phyloP scores from a whole-genome alignment of 2,329 filamentous ascomycete species.

The Aspergillus ruber region DNA sequence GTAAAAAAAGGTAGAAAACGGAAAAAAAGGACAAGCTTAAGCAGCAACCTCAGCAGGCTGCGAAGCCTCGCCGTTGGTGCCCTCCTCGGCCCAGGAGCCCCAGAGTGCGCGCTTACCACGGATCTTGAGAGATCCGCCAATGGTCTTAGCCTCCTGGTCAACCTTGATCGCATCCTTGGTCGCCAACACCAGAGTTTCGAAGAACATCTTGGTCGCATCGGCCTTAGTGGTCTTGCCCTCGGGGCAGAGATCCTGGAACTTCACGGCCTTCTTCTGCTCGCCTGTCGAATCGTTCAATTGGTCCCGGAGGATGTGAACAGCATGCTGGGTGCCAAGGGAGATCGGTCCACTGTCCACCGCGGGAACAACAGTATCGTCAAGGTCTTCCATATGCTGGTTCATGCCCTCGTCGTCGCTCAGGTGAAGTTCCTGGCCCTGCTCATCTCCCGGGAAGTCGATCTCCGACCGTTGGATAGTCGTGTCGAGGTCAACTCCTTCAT shows the following conservation, averaged over 20 bases:
- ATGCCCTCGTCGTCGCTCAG: constrained; percentile 44
- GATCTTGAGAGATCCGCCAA: constrained; percentile 76
- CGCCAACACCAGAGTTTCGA: constrained; percentile 88
- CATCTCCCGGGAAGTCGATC: constrained; percentile 60
- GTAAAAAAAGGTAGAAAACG: background rate
- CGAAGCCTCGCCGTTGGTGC: constrained; percentile 43
- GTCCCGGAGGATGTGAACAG: constrained; percentile 88
- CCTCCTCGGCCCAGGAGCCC: constrained; percentile 86
- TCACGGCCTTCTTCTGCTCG: constrained; percentile 69
- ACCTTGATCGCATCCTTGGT: constrained; percentile 98
- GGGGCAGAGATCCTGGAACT: constrained; percentile 88
- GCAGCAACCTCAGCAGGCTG: constrained; percentile 24
- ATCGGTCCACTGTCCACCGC: constrained; percentile 80
- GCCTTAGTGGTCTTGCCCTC: constrained; percentile 73
- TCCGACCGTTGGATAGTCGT: constrained; percentile 48
- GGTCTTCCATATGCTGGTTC: constrained; percentile 50
- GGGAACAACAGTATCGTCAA: constrained; percentile 76
- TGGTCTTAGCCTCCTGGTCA: constrained; percentile 66
- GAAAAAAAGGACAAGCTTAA: constrained; percentile 5
- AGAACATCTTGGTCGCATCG: constrained; percentile 99
- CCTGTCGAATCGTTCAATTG: constrained; percentile 64
- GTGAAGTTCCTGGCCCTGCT: constrained; percentile 39
- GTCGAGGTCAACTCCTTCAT: constrained; percentile 48
- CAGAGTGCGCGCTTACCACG: constrained; percentile 91
- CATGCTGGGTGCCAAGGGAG: constrained; percentile 86